phyloP scores from a whole-genome alignment of 352 stramenopile species.

The Phytophthora aleatoria region DNA sequence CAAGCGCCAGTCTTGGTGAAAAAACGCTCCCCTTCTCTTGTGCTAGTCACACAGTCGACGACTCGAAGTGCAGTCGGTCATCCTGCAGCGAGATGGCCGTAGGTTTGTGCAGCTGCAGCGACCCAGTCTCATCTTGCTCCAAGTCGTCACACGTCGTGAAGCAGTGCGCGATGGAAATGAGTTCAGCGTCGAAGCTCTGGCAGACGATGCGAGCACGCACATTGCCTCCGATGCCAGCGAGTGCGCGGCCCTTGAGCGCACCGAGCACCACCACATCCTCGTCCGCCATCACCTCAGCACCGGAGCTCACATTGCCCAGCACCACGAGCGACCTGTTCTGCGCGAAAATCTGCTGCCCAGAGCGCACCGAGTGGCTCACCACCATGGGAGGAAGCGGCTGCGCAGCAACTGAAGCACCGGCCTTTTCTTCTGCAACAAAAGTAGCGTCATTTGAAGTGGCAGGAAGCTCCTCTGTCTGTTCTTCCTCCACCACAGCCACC shows the following conservation, averaged over 20 bases:
- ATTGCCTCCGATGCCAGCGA: slow-evolving; percentile 86
- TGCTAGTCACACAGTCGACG: slow-evolving; percentile 28
- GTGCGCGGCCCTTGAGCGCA: slow-evolving; percentile 79
- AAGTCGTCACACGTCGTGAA: slow-evolving; percentile 90
- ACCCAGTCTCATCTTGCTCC: slow-evolving; percentile 39
- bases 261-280: slow-evolving; percentile 87
- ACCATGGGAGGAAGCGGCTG: slow-evolving; percentile 57
- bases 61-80: slow-evolving; percentile 71
- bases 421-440: slow-evolving; percentile 22
- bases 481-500: slow-evolving; percentile 5
- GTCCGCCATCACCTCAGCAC: slow-evolving; percentile 87
- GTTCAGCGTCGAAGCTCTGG: slow-evolving; percentile 88
- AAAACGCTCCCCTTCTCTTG: background rate
- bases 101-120: slow-evolving; percentile 55
- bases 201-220: slow-evolving; percentile 66
- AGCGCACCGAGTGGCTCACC: slow-evolving; percentile 75
- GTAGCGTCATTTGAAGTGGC: slow-evolving; percentile 2
- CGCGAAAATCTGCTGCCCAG: slow-evolving; percentile 88
- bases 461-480: slow-evolving; percentile 3
- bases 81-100: slow-evolving; percentile 63
- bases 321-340: slow-evolving; percentile 84
- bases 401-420: slow-evolving; percentile 5
- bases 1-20: slow-evolving; percentile 10
- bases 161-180: slow-evolving; percentile 89
- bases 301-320: slow-evolving; percentile 86